Conservation (phyloP, 2,329 filamentous ascomycete genomes). For the Aspergillus ustus region DNA sequence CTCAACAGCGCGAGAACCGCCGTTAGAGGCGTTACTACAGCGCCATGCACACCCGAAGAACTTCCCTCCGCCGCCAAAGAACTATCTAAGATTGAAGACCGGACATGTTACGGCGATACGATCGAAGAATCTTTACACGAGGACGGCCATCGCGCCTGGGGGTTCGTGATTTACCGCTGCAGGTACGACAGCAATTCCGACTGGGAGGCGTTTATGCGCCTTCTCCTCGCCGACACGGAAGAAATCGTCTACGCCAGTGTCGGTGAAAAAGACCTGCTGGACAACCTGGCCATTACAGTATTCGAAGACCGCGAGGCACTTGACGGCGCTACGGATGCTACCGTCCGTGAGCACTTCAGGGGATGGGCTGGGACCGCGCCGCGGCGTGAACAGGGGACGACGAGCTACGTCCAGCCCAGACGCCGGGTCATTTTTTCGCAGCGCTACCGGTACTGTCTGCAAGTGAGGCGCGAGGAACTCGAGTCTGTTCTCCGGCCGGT, state of each 20-base stretch:
- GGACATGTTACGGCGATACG: no score
- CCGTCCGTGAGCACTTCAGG: constrained; percentile 8
- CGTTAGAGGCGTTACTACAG: no score
- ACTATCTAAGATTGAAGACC: no score
- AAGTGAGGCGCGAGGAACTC: neutral
- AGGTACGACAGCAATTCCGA: neutral
- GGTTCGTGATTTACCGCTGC: neutral
- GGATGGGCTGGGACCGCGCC: constrained; percentile 1
- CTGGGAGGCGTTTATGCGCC: constrained; percentile 6
- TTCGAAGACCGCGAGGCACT: constrained; percentile 2
- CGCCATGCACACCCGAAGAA: no score
- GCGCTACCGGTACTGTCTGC: neutral
- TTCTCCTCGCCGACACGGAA: neutral
- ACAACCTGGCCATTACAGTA: neutral
- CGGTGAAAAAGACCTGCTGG: neutral
- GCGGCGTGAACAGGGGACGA: neutral
- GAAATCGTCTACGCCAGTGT: neutral
- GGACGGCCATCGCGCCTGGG: constrained; percentile 1
- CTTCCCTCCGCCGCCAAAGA: no score
- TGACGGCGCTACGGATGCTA: neutral
- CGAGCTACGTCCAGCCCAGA: neutral
- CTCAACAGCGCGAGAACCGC: no score
- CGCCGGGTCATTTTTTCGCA: neutral
- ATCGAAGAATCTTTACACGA: neutral
- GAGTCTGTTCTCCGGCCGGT: neutral